Evolutionary conservation across 768 basidiomycete species (phyloP).

Genomic region (Jaapia argillacea): DNA sequence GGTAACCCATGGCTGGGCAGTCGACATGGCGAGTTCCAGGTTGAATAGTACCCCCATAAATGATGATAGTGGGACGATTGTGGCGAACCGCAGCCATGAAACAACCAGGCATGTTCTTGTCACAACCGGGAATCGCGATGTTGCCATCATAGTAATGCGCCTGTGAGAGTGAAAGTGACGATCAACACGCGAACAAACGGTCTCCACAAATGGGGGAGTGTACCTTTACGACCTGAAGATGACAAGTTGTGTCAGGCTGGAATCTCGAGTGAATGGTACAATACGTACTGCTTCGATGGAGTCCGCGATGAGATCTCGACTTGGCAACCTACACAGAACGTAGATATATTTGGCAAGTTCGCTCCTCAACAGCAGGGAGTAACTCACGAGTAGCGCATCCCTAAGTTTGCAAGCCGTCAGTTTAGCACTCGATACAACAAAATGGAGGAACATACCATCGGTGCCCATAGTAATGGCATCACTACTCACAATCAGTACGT

Average conservation of each 20-base stretch:
- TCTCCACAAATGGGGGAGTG: slow-evolving; percentile 4
- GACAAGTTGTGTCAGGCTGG: slow-evolving; percentile 5
- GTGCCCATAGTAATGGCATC: slow-evolving; percentile 90
- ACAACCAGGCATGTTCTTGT: slow-evolving; percentile 91
- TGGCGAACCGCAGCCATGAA: slow-evolving; percentile 80
- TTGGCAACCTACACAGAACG: slow-evolving; percentile 48
- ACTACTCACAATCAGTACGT: slow-evolving; percentile 21
- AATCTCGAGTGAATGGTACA: background rate
- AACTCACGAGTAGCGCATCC: slow-evolving; percentile 84
- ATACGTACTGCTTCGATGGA: slow-evolving; percentile 68
- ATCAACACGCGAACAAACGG: slow-evolving; percentile 1
- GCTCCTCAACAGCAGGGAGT: background rate
- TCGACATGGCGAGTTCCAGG: slow-evolving; percentile 68
- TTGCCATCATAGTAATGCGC: slow-evolving; percentile 87
- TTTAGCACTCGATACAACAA: background rate
- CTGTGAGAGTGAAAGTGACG: slow-evolving; percentile 22
- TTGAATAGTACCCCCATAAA: slow-evolving; percentile 81
- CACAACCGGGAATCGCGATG: slow-evolving; percentile 80
- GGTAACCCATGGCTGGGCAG: slow-evolving; percentile 68
- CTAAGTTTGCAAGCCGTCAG: slow-evolving; percentile 23
- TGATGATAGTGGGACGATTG: slow-evolving; percentile 80
- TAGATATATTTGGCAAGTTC: background rate
- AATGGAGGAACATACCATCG: slow-evolving; percentile 40
- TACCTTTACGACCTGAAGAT: slow-evolving; percentile 47
- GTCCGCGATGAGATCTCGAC: slow-evolving; percentile 84